phyloP scores from a whole-genome alignment of 257 asterid genomes.

The Knoxia roxburghii region DNA sequence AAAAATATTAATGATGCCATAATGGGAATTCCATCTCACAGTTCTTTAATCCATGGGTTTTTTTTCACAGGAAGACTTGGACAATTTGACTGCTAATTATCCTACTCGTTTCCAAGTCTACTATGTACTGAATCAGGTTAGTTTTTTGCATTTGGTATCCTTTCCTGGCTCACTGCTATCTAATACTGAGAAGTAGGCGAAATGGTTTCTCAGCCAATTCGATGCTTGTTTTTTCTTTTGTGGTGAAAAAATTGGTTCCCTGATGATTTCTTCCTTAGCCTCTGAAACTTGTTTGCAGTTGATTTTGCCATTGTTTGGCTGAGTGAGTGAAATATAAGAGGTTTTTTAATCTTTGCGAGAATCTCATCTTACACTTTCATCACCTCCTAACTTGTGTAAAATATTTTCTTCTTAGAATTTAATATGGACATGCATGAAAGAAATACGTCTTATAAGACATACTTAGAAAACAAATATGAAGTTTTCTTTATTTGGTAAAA shows the following conservation, averaged over 20 bases:
- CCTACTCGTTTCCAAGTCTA: slow-evolving; percentile 55
- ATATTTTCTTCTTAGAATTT: not conserved
- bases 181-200: not conserved
- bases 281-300: not conserved
- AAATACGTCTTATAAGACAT: not conserved
- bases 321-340: not conserved
- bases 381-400: no score
- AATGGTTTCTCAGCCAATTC: not conserved
- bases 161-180: not conserved
- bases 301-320: not conserved
- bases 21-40: slow-evolving; percentile 3
- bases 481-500: not conserved
- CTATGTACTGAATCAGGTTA: slow-evolving; percentile 80
- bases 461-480: not conserved
- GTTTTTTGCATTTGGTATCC: slow-evolving; percentile 1
- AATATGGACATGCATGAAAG: not conserved
- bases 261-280: not conserved
- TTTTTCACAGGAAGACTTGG: slow-evolving; percentile 68
- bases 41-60: not conserved
- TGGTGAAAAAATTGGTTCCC: not conserved
- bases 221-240: not conserved
- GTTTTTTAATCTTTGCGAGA: no score
- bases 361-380: no score
- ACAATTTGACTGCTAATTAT: slow-evolving; percentile 50
- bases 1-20: not conserved